phyloP scores from a whole-genome alignment of 2,329 filamentous ascomycete genomes.

The Talaromyces piceae region DNA sequence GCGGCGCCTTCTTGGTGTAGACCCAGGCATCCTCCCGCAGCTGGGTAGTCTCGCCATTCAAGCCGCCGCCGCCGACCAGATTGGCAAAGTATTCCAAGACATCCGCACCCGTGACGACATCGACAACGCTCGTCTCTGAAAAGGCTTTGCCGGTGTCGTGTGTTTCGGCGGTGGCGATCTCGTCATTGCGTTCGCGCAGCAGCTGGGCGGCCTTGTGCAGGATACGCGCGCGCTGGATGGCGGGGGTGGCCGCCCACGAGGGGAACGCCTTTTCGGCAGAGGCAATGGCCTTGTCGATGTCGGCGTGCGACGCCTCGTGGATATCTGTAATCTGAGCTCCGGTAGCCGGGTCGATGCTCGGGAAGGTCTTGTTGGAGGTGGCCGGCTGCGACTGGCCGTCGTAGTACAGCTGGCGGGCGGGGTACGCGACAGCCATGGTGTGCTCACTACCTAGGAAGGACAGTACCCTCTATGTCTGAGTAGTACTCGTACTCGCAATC shows the following conservation, averaged over 20 bases:
- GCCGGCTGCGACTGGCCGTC: constrained; percentile 60
- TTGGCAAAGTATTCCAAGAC: constrained; percentile 83
- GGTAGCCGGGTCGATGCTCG: constrained; percentile 67
- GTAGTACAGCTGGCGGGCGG: constrained; percentile 63
- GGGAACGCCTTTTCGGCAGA: constrained; percentile 66
- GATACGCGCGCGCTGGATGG: constrained; percentile 67
- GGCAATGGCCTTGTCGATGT: constrained; percentile 64
- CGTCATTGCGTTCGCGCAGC: constrained; percentile 68
- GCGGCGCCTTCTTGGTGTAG: constrained; percentile 71
- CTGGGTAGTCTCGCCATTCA: constrained; percentile 72
- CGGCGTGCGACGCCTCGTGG: constrained; percentile 57
- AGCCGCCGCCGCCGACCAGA: constrained; percentile 65
- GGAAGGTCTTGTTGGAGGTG: constrained; percentile 56
- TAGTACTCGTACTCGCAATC: too few relatives aligned
- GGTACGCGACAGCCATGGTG: constrained; percentile 29
- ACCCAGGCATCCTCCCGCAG: constrained; percentile 71
- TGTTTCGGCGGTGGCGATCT: constrained; percentile 71
- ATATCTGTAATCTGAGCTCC: constrained; percentile 62
- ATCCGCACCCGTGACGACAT: constrained; percentile 75
- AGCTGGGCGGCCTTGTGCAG: constrained; percentile 68
- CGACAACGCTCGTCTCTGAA: constrained; percentile 76
- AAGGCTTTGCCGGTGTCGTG: constrained; percentile 80
- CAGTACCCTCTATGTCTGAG: too few relatives aligned
- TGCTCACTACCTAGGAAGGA: background rate
- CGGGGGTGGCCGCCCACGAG: constrained; percentile 66